Conservation (phyloP, 2,329 filamentous ascomycete genomes). For the Venturia effusa region DNA sequence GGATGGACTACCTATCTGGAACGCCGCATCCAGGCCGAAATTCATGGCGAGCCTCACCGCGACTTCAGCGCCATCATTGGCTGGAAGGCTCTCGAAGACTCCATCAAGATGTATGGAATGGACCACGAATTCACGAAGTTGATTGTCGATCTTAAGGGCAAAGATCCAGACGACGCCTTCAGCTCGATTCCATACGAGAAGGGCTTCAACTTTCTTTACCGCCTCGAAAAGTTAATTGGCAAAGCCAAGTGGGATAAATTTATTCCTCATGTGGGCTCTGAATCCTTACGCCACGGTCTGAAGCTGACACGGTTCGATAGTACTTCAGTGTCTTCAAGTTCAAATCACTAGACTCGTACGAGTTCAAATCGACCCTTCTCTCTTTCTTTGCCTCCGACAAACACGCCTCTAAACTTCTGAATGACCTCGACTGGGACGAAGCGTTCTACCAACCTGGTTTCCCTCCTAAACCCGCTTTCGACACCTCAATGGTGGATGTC, state of each 20-base stretch:
- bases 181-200: conserved; percentile 91
- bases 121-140: conserved; percentile 92
- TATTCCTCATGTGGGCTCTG: conserved; percentile 57
- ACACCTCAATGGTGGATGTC: conserved; percentile 74
- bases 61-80: conserved; percentile 95
- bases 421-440: conserved; percentile 74
- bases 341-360: conserved; percentile 84
- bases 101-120: conserved; percentile 64
- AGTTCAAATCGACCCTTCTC: conserved; percentile 83
- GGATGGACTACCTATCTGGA: conserved; percentile 96
- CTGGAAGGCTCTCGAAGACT: conserved; percentile 80
- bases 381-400: conserved; percentile 69
- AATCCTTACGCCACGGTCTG: background rate
- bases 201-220: conserved; percentile 87
- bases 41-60: conserved; percentile 76
- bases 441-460: conserved; percentile 84
- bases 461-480: conserved; percentile 82
- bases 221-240: conserved; percentile 76
- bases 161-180: conserved; percentile 94
- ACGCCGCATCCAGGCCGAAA: conserved; percentile 62
- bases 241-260: conserved; percentile 87
- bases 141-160: conserved; percentile 73
- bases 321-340: conserved; percentile 80
- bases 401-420: conserved; percentile 50
- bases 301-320: conserved; percentile 16